Evolutionary conservation across 257 asterid species (phyloP), one percentile per base, ranked within the genome.

Genomic region (Handroanthus guayacan): DNA sequence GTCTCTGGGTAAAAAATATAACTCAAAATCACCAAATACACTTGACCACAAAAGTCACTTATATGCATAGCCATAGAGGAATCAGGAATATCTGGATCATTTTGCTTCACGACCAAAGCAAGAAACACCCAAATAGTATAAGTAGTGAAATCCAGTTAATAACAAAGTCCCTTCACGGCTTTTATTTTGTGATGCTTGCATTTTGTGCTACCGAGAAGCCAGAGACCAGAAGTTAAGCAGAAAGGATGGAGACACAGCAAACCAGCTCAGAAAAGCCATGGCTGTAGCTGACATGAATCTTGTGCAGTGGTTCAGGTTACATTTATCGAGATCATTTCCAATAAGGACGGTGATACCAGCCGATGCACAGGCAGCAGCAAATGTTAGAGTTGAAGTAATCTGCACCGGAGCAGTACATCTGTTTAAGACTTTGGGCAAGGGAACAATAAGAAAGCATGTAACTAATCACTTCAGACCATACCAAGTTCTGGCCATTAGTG

Each of bases 241-340:
- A 76, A 90, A 93, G 0, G 97, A 90, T 0, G 97, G 95, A 14
- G 90, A 85, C 14, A 82, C 96, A 0, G 95, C 84, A 69, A 89
- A 90, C 97, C 98, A 93, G 89, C 97, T 83, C 72, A 93, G 86
- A 20, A 93, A 93, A 41, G 97, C 96, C 97, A 93, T 90, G 67
- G 97, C 97, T 62, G 98, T 91, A 36, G 97, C 93, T 5, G 97
- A 86, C 90, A 91, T 91, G 78, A 93, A 93, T 80, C 95, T 87
- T 7, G 93, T 77, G 84, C 97, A 94, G 85, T 91, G 95, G 75
- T 91, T 94, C 48, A 87, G 77, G 68, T 73, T 79, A 82, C 98
- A 94, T 68, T 70, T 88, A 18, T 83, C 88, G 16, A 91, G 86
- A 74, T 94, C 98, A 12, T 94, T 94, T 52, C 97, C 92, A 47